phyloP scores from a whole-genome alignment of 176 grass and related monocot genomes.

The Miscanthus lutarioriparius region DNA sequence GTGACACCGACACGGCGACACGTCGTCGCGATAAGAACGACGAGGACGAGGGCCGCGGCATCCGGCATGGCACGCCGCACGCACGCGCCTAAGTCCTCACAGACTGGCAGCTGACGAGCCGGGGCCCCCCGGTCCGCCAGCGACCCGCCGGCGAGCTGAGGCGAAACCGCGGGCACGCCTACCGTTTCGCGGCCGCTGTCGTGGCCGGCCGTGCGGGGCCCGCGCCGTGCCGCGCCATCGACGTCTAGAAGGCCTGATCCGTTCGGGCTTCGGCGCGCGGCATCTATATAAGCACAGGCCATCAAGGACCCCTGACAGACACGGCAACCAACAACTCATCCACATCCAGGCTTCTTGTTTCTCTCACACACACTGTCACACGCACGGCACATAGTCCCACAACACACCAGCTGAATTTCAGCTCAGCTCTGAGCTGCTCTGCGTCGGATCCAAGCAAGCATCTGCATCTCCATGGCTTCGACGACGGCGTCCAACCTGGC shows the following conservation, averaged over 20 bases:
- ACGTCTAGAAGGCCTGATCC: conserved; percentile 3
- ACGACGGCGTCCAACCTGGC: background rate
- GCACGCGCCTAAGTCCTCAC: background rate
- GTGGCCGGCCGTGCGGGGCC: background rate
- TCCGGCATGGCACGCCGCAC: background rate
- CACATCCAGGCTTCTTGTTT: background rate
- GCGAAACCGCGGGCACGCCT: background rate
- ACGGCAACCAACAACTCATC: background rate
- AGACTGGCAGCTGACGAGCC: background rate
- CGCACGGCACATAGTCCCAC: background rate
- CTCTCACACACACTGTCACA: background rate
- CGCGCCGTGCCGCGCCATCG: background rate
- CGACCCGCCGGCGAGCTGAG: background rate
- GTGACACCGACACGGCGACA: background rate
- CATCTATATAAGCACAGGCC: background rate
- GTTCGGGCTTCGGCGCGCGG: background rate
- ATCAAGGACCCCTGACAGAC: background rate
- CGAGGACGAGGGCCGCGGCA: background rate
- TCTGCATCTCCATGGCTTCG: background rate
- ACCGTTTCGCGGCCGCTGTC: background rate
- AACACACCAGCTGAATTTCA: background rate
- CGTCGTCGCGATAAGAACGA: background rate
- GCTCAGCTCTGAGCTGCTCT: too few species aligned
- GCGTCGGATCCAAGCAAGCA: background rate
- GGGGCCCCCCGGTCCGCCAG: background rate